These are phyloP conservation scores for Aspergillus jensenii DNA, from an alignment of 2,329 filamentous ascomycete species.

Conservation along the genomic window DNA sequence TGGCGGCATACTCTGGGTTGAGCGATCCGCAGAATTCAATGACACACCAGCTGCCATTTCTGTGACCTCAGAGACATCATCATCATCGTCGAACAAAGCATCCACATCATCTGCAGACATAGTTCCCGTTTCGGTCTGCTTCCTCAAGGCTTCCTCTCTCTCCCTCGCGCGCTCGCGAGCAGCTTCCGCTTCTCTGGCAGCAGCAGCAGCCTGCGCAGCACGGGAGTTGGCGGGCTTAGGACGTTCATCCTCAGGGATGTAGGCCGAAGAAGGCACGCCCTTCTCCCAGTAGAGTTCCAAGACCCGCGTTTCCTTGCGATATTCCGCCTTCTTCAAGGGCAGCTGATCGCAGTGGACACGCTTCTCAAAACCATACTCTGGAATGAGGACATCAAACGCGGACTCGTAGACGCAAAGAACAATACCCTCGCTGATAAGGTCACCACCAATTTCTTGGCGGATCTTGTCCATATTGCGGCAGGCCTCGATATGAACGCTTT, in stretches of 20 bases:
- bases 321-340: slow-evolving; percentile 97
- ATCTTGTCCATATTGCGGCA: slow-evolving; percentile 95
- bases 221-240: slow-evolving; percentile 79
- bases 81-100: slow-evolving; percentile 92
- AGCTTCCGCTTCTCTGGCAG: slow-evolving; percentile 77
- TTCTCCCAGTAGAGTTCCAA: slow-evolving; percentile 99
- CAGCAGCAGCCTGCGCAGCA: slow-evolving; percentile 71
- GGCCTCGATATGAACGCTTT: slow-evolving; percentile 97
- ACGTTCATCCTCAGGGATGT: slow-evolving; percentile 93
- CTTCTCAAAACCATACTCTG: slow-evolving; percentile 98
- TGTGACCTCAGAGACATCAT: slow-evolving; percentile 83
- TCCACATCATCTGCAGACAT: slow-evolving; percentile 92
- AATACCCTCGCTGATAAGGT: slow-evolving; percentile 92
- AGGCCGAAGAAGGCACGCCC: slow-evolving; percentile 92
- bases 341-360: slow-evolving; percentile 98
- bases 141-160: slow-evolving; percentile 84
- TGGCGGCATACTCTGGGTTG: slow-evolving; percentile 91
- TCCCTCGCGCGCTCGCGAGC: slow-evolving; percentile 80
- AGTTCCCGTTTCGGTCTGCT: slow-evolving; percentile 91
- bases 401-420: slow-evolving; percentile 98
- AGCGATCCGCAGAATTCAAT: slow-evolving; percentile 71
- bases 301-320: slow-evolving; percentile 90
- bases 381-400: slow-evolving; percentile 95
- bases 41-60: slow-evolving; percentile 91
- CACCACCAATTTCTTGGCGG: slow-evolving; percentile 79